A percentile compares a stretch with the other conserved stretches of the same genome.
These are phyloP conservation scores for Lichtheimia hyalospora DNA, from an alignment of 371 early-diverging fungal genomes.

Conservation along the genomic window DNA sequence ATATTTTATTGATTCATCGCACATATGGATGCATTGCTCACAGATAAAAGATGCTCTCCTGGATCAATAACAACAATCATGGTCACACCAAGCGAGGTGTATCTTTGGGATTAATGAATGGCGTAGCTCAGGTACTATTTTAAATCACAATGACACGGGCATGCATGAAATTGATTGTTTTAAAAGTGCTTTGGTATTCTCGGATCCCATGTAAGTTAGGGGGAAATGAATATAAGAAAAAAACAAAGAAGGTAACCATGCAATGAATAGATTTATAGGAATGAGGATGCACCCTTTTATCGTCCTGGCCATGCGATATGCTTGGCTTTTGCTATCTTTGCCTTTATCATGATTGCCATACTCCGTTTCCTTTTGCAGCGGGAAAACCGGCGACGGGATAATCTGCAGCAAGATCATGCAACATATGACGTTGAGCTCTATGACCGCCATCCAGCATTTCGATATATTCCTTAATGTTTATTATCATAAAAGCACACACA, in stretches of 20 bases:
- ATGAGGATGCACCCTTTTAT: constrained; percentile 59
- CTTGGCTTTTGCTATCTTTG: constrained; percentile 40
- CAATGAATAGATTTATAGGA: constrained; percentile 63
- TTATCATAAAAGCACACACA: background rate
- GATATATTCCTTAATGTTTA: constrained; percentile 2
- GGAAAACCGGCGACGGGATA: constrained; percentile 9
- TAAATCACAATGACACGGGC: background rate
- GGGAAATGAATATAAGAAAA: background rate
- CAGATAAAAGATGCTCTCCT: constrained; percentile 15
- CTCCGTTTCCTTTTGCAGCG: constrained; percentile 41
- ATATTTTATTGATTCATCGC: background rate
- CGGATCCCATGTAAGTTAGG: background rate
- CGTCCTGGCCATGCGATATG: constrained; percentile 47
- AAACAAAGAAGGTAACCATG: background rate
- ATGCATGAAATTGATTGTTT: constrained; percentile 12
- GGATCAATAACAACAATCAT: constrained; percentile 40
- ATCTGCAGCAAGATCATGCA: background rate
- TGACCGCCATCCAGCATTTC: constrained; percentile 10
- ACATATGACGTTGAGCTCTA: background rate
- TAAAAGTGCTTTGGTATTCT: background rate
- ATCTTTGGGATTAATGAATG: constrained; percentile 36
- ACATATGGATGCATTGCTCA: too few species aligned
- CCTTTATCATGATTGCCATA: constrained; percentile 32
- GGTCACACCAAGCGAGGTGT: constrained; percentile 45
- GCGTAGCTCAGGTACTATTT: constrained; percentile 27